These are phyloP conservation scores for Fraxinus baroniana DNA, from an alignment of 305 asterid species.

Conservation along the genomic window DNA sequence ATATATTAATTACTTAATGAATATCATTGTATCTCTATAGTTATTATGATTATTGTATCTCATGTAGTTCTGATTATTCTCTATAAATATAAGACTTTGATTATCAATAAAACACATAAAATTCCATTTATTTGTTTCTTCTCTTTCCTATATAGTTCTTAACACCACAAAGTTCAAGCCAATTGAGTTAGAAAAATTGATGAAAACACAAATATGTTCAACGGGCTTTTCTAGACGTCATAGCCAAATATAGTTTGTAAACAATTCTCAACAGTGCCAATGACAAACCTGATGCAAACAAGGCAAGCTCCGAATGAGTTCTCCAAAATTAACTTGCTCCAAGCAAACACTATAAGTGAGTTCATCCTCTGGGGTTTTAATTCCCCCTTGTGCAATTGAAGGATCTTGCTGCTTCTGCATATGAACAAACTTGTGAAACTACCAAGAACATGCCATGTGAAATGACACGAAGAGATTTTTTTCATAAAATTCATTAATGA, in stretches of 20 bases:
- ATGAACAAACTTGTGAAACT: not conserved
- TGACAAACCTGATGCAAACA: slow-evolving; percentile 88
- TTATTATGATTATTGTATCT: too few species aligned
- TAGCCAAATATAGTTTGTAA: not conserved
- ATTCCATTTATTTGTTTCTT: too few species aligned
- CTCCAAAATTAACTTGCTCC: slow-evolving; percentile 90
- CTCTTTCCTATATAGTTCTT: not conserved
- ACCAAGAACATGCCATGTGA: not conserved
- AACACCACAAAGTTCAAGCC: not conserved
- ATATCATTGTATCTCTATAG: not conserved
- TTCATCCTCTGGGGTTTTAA: slow-evolving; percentile 64
- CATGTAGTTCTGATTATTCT: not conserved
- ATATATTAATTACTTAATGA: not conserved
- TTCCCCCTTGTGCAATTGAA: slow-evolving; percentile 37
- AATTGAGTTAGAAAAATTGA: not conserved
- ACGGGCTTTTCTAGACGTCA: not conserved
- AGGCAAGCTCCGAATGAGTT: slow-evolving; percentile 88
- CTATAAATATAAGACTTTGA: too few species aligned
- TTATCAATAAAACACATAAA: not conserved
- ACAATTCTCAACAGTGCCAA: not conserved
- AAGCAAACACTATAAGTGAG: slow-evolving; percentile 96
- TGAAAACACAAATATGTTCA: not conserved
- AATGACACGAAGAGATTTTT: too few species aligned
- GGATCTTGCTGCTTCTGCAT: slow-evolving; percentile 71
- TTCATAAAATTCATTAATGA: too few species aligned